Conservation (phyloP, 306 rosid species). For the Prosopis cineraria region DNA sequence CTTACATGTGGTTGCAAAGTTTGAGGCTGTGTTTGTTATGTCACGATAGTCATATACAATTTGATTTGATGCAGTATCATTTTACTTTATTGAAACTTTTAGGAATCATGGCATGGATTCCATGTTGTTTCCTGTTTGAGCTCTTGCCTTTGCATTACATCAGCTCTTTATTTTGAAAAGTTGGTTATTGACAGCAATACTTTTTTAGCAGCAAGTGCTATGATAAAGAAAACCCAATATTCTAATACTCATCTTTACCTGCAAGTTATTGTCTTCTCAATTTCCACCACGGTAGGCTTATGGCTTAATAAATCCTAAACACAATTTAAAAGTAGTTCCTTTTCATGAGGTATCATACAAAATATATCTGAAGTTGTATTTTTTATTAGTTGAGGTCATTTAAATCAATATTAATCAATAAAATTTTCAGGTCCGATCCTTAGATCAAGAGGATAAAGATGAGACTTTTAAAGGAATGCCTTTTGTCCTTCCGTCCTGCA, state of each 20-base stretch:
- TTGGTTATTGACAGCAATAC: background rate
- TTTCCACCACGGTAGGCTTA: background rate
- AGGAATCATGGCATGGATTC: background rate
- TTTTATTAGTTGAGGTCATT: constrained; percentile 37
- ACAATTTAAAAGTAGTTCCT: constrained; percentile 55
- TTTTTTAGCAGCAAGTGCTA: constrained; percentile 4
- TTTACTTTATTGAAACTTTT: background rate
- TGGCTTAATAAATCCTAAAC: background rate
- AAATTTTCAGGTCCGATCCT: constrained; percentile 69
- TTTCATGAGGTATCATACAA: constrained; percentile 51
- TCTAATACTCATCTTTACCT: background rate
- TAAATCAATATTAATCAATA: constrained; percentile 26
- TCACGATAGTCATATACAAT: background rate
- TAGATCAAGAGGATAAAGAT: constrained; percentile 70
- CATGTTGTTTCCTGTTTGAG: background rate
- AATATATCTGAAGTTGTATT: constrained; percentile 32
- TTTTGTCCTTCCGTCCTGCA: constrained; percentile 68
- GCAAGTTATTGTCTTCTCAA: background rate
- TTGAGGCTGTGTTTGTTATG: background rate
- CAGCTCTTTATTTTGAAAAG: background rate
- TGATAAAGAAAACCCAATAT: background rate
- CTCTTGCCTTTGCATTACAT: background rate
- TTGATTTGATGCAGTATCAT: background rate
- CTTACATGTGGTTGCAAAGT: background rate
- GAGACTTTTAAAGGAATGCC: constrained; percentile 76